Evolutionary conservation across 2,329 filamentous ascomycete species (phyloP).

Genomic region (Clonostachys chloroleuca): DNA sequence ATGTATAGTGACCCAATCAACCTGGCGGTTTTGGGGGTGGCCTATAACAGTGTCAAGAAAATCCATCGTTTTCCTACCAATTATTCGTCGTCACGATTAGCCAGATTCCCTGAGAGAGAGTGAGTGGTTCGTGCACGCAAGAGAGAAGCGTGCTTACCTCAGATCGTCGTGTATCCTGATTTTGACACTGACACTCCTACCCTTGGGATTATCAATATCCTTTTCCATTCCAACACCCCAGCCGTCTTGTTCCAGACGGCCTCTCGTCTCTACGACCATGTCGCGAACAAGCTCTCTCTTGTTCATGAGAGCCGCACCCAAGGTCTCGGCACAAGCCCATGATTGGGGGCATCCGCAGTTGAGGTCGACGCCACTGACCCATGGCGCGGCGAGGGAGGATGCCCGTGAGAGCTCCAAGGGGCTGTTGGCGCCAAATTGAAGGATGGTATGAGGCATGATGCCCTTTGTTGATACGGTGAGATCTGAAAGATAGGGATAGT

Average conservation of each 20-base stretch:
- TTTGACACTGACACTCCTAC: conserved; percentile 64
- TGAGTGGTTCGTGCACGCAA: neutral
- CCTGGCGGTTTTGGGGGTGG: conserved; percentile 41
- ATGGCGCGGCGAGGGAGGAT: conserved; percentile 56
- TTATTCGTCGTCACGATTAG: neutral
- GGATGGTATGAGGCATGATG: conserved; percentile 54
- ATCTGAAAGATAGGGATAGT: conserved; percentile 28
- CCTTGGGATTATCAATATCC: conserved; percentile 35
- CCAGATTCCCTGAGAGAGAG: neutral
- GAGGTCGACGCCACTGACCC: conserved; percentile 60
- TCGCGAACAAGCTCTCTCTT: conserved; percentile 59
- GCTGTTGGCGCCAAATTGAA: conserved; percentile 63
- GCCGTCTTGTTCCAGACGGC: conserved; percentile 43
- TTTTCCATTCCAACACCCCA: conserved; percentile 42
- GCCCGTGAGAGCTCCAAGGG: conserved; percentile 59
- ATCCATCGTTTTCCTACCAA: conserved; percentile 45
- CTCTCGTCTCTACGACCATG: conserved; percentile 57
- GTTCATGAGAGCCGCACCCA: conserved; percentile 68
- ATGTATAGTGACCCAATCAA: conserved; percentile 69
- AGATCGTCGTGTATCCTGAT: conserved; percentile 65
- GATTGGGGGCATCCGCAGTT: conserved; percentile 72
- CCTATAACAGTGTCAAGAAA: conserved; percentile 60
- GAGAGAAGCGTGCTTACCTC: conserved; percentile 23
- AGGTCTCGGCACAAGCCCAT: conserved; percentile 64
- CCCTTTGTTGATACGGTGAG: conserved; percentile 53